Evolutionary conservation across 1,284 basidiomycete genomes (phyloP).

Genomic region (Trametes hirsuta): DNA sequence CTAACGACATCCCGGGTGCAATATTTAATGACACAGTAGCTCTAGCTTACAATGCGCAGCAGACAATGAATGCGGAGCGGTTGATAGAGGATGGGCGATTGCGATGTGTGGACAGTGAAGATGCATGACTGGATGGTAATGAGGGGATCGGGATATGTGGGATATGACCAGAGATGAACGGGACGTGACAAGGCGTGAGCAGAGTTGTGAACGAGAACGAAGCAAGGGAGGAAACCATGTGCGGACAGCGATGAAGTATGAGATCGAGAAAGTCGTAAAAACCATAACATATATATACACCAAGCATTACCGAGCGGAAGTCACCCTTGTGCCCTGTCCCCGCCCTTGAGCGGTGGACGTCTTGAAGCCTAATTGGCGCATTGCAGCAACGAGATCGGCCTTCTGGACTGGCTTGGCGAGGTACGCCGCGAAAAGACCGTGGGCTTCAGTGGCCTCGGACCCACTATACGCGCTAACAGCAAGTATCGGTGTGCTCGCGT

Average conservation of each 20-base stretch:
- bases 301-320: constrained; percentile 30
- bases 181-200: constrained; percentile 27
- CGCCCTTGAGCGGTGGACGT: constrained; percentile 65
- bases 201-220: constrained; percentile 31
- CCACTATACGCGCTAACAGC: constrained; percentile 87
- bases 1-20: constrained; percentile 16
- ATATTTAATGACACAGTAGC: constrained; percentile 33
- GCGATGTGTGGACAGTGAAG: constrained; percentile 25
- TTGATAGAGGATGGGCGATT: constrained; percentile 20
- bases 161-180: constrained; percentile 34
- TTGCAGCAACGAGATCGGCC: constrained; percentile 77
- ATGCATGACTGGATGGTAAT: constrained; percentile 39
- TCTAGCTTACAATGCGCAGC: constrained; percentile 49
- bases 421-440: constrained; percentile 84
- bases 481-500: constrained; percentile 88
- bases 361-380: constrained; percentile 88
- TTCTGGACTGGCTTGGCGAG: constrained; percentile 89
- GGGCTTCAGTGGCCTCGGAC: constrained; percentile 64
- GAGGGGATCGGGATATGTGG: constrained; percentile 20
- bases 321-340: constrained; percentile 43
- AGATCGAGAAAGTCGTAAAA: constrained; percentile 33
- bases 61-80: constrained; percentile 25
- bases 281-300: constrained; percentile 26
- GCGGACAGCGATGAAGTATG: constrained; percentile 32
- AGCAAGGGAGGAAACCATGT: neutral